A percentile compares a stretch with the other conserved stretches of the same genome.
phyloP scores from a whole-genome alignment of 768 basidiomycete genomes.

The Trametes gibbosa region DNA sequence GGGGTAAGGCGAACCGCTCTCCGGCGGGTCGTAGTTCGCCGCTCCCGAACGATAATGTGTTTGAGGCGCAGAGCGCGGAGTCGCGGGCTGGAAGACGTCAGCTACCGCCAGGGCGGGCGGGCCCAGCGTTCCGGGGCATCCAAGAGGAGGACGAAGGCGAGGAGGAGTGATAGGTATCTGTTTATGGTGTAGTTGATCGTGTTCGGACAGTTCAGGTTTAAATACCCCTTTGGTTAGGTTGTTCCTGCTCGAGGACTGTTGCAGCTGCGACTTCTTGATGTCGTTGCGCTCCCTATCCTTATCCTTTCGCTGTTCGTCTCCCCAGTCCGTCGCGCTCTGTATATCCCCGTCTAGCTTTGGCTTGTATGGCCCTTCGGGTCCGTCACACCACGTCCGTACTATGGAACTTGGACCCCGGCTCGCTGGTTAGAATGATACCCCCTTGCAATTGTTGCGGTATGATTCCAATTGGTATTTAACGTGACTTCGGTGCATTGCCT shows the following conservation, averaged over 20 bases:
- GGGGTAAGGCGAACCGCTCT: constrained; percentile 41
- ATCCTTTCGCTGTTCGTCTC: constrained; percentile 8
- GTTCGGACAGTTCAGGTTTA: constrained; percentile 15
- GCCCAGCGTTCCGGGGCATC: constrained; percentile 65
- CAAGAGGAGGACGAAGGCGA: constrained; percentile 88
- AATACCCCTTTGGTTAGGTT: constrained; percentile 3
- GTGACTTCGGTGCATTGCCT: no score
- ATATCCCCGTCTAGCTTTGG: background rate
- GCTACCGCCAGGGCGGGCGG: constrained; percentile 65
- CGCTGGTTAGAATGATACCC: constrained; percentile 8
- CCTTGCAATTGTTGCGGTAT: constrained; percentile 2
- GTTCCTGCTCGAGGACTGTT: background rate
- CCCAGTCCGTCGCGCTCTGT: background rate
- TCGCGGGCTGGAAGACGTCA: constrained; percentile 59
- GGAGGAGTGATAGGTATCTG: constrained; percentile 45
- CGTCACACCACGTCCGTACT: background rate
- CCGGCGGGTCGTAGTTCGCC: constrained; percentile 61
- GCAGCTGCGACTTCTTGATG: background rate
- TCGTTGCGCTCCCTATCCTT: constrained; percentile 11
- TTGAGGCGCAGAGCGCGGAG: constrained; percentile 42
- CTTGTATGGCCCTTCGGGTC: background rate
- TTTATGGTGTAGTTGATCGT: background rate
- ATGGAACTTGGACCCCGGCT: background rate
- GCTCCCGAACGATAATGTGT: constrained; percentile 48
- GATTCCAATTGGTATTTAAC: no score